Base-by-base conservation (phyloP, 2,329 filamentous ascomycete species). In the Ophiostoma australiae region DNA sequence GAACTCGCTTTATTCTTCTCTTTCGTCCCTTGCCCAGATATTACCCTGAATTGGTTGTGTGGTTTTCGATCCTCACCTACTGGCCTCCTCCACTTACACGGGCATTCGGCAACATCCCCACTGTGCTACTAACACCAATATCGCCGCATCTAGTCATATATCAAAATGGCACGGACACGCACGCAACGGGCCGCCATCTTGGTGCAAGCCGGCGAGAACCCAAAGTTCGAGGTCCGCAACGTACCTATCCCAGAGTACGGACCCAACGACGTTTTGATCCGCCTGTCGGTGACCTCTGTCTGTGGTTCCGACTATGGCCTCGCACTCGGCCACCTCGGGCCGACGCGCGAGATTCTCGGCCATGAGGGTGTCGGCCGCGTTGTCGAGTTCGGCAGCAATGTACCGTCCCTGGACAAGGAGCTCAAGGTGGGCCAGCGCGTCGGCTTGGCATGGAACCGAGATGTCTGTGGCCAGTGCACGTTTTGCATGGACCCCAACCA, bases 331-430 rank as follows among this genome's bases (percentile, higher is more conserved):
- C 76, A 80, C 33, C 73, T 82, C 65, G 80, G 80, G 0, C 79
- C 79, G 0, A 76, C 76, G 0, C 74, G 76, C 5, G 72, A 77
- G 33, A 77, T 81, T 1, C 76, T 81, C 0, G 82, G 82, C 4
- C 82, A 84, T 67, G 82, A 84, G 72, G 82, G 82, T 8, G 80
- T 83, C 0, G 82, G 82, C 1, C 76, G 75, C 13, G 76, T 83
- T 20, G 79, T 76, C 4, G 76, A 73, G 33, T 72, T 83, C 1
- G 82, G 82, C 1, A 75, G 77, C 39, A 76, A 78, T 44, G 76
- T 81, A 3, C 7, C 73, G 0, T 27, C 72, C 0, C 65, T 75
- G n/a, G 77, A 78, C 63, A 72, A 74, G 1, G 70, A 73, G 1
- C 72, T 79, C 20, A 27, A 73, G 17, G 37, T 79, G 1, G 80